phyloP scores from a whole-genome alignment of 1,139 yeast genomes.

The Kluyveromyces sp. region DNA sequence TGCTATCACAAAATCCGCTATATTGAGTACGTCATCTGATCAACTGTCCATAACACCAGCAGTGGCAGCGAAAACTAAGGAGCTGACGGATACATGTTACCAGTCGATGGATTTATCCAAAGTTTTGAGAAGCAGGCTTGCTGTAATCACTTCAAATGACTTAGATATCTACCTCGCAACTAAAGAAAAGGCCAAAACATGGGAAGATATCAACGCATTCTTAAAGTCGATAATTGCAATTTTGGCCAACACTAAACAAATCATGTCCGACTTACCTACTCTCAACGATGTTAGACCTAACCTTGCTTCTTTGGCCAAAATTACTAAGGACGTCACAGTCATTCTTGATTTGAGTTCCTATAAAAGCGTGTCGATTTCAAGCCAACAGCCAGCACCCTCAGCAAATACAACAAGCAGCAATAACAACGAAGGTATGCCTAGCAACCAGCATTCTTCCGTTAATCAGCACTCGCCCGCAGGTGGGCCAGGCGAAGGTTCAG shows the following conservation, averaged over 20 bases:
- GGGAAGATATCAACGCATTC: slow-evolving; percentile 83
- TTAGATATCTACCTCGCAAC: slow-evolving; percentile 42
- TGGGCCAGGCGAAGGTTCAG: slow-evolving; percentile 9
- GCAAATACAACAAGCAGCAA: slow-evolving; percentile 29
- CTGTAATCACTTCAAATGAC: slow-evolving; percentile 35
- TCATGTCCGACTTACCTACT: slow-evolving; percentile 75
- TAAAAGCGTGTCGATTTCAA: slow-evolving; percentile 32
- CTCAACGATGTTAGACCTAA: slow-evolving; percentile 75
- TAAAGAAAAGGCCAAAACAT: slow-evolving; percentile 60
- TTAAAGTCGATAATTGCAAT: slow-evolving; percentile 78
- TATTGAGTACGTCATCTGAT: slow-evolving; percentile 35
- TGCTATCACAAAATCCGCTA: slow-evolving; percentile 68
- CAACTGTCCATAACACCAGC: slow-evolving; percentile 35
- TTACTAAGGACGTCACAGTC: slow-evolving; percentile 85
- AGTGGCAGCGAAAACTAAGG: slow-evolving; percentile 63
- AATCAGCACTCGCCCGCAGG: slow-evolving; percentile 15
- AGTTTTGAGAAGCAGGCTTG: slow-evolving; percentile 51
- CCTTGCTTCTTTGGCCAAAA: slow-evolving; percentile 73
- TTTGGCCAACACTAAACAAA: slow-evolving; percentile 71
- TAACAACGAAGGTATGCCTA: not conserved
- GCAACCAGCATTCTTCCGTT: not conserved
- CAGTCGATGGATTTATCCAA: slow-evolving; percentile 76
- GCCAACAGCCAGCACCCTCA: slow-evolving; percentile 11
- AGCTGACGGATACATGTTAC: slow-evolving; percentile 70
- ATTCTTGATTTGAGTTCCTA: slow-evolving; percentile 60